Conservation (phyloP, 164 flowering plant genomes). For the Cinnamomum chago region DNA sequence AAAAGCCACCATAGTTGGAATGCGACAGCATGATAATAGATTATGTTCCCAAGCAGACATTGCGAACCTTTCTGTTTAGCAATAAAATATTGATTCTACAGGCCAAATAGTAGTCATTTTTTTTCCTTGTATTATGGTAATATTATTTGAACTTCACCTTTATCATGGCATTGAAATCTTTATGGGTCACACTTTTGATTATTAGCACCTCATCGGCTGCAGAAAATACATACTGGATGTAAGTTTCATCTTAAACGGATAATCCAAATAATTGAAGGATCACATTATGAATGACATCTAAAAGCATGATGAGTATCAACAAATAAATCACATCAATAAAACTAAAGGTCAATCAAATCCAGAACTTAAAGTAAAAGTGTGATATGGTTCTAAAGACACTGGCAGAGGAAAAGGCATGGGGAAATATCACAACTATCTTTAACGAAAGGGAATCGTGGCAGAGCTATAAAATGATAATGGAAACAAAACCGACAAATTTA, state of each 20-base stretch:
- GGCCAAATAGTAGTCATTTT: neutral
- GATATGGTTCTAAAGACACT: no score
- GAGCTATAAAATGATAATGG: no score
- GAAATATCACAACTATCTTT: neutral
- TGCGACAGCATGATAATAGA: neutral
- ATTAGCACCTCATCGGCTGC: conserved; percentile 95
- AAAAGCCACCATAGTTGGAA: neutral
- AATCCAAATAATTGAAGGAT: no score
- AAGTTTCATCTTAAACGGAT: neutral
- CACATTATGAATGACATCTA: no score
- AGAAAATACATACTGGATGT: conserved; percentile 7
- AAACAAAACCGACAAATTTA: no score
- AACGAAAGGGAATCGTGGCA: no score
- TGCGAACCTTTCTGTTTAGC: no score
- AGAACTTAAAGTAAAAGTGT: no score
- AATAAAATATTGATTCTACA: neutral
- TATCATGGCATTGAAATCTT: conserved; percentile 90
- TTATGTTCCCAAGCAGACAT: neutral
- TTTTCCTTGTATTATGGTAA: no score
- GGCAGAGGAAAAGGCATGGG: neutral
- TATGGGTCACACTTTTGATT: conserved; percentile 95
- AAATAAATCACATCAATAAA: no score
- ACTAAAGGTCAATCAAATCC: no score
- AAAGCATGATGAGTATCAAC: no score
- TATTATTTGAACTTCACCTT: conserved; percentile 45